These are phyloP conservation scores for Porodaedalea pini DNA, from an alignment of 1,284 basidiomycete genomes.

Conservation along the genomic window DNA sequence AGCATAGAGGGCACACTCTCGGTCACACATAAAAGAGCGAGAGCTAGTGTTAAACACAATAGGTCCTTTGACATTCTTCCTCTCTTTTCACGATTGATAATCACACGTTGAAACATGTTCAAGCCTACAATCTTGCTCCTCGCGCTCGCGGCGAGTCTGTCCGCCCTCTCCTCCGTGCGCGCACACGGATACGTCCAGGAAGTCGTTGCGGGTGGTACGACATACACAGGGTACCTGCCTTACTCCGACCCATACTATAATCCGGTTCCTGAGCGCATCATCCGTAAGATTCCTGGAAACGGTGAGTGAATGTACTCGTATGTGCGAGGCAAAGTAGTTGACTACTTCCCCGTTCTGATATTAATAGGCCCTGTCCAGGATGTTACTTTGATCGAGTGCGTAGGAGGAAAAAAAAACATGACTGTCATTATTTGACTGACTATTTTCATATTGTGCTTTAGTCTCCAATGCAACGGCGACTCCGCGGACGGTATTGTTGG, in stretches of 20 bases:
- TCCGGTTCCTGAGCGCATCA: conserved; percentile 42
- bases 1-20: too few relatives aligned
- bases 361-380: conserved; percentile 28
- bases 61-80: too few relatives aligned
- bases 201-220: conserved; percentile 29
- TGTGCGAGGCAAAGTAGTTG: background rate
- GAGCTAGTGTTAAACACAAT: too few relatives aligned
- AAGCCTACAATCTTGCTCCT: background rate
- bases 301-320: conserved; percentile 28
- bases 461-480: conserved; percentile 43
- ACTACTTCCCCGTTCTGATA: background rate
- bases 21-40: too few relatives aligned
- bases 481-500: conserved; percentile 35
- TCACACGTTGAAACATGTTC: background rate
- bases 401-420: background rate
- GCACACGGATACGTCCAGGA: conserved; percentile 39
- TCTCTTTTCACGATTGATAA: too few relatives aligned
- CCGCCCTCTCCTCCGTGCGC: background rate
- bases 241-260: conserved; percentile 36
- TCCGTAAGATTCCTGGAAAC: conserved; percentile 45
- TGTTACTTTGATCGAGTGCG: conserved; percentile 31
- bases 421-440: too few relatives aligned
- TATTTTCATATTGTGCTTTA: conserved; percentile 20
- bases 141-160: background rate
- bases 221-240: conserved; percentile 36